Conservation (phyloP, 129 eudicot genomes). For the Erigeron canadensis region DNA sequence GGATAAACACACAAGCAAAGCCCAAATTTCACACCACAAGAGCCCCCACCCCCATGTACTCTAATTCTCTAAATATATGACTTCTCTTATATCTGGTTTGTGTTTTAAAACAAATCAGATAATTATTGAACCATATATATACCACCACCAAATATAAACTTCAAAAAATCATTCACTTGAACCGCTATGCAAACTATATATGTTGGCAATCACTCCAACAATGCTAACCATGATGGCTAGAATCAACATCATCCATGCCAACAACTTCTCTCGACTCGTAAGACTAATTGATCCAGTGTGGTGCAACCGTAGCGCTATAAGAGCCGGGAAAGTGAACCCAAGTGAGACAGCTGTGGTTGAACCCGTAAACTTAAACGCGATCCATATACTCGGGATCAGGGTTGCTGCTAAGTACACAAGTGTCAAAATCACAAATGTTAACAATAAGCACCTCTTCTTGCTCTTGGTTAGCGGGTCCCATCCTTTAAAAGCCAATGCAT, state of each 20-base stretch:
- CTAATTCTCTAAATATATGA: too few species aligned
- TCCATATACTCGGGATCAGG: constrained; percentile 82
- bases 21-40: too few species aligned
- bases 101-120: too few species aligned
- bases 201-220: constrained; percentile 71
- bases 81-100: too few species aligned
- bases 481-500: constrained; percentile 51
- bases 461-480: constrained; percentile 57
- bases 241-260: constrained; percentile 69
- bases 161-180: background rate
- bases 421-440: constrained; percentile 48
- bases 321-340: constrained; percentile 79
- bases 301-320: constrained; percentile 64
- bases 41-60: too few species aligned
- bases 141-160: too few species aligned
- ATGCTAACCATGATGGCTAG: constrained; percentile 64
- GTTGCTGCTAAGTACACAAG: constrained; percentile 59
- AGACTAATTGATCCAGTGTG: constrained; percentile 41
- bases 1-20: too few species aligned
- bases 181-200: constrained; percentile 46
- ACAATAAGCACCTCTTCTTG: constrained; percentile 56
- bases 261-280: constrained; percentile 44
- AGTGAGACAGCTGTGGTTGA: constrained; percentile 90
- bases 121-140: too few species aligned
- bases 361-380: constrained; percentile 90